These are phyloP conservation scores for Aspergillus affinis DNA, from an alignment of 495 filamentous ascomycete species.

Conservation along the genomic window DNA sequence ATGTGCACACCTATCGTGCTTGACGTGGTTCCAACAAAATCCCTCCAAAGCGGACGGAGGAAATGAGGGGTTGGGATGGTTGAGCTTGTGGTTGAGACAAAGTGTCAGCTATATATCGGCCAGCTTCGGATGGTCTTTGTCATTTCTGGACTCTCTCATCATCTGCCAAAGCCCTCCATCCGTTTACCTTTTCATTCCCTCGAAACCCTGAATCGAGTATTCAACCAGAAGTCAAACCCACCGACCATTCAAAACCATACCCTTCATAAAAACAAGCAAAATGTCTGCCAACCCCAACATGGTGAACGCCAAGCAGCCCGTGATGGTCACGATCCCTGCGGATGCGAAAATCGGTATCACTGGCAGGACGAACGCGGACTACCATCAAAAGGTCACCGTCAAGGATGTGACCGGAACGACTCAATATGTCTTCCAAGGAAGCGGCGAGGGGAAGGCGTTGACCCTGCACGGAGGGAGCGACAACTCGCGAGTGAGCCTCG, in stretches of 20 bases:
- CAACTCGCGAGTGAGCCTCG: not conserved
- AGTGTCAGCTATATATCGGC: not conserved
- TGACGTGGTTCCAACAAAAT: constrained; percentile 3
- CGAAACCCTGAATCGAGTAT: not conserved
- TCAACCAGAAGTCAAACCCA: not conserved
- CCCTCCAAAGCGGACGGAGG: no score
- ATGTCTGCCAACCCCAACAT: constrained; percentile 2
- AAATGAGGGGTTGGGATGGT: not conserved
- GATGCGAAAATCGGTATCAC: not conserved
- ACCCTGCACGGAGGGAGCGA: not conserved
- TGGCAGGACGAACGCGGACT: constrained; percentile 3
- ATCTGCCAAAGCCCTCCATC: not conserved
- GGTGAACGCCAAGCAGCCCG: not conserved
- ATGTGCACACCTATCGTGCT: not conserved
- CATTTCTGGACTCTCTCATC: not conserved
- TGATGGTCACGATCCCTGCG: constrained; percentile 1
- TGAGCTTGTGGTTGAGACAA: not conserved
- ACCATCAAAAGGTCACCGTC: constrained; percentile 4
- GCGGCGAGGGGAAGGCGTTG: not conserved
- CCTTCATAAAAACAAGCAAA: not conserved
- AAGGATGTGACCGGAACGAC: not conserved
- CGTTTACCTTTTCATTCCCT: not conserved
- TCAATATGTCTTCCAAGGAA: constrained; percentile 2
- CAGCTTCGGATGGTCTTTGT: not conserved
- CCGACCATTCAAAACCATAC: not conserved